Percentiles rank a stretch among this genome's conserved stretches.
phyloP scores from a whole-genome alignment of 1,139 yeast genomes.

The Pichia sp. region DNA sequence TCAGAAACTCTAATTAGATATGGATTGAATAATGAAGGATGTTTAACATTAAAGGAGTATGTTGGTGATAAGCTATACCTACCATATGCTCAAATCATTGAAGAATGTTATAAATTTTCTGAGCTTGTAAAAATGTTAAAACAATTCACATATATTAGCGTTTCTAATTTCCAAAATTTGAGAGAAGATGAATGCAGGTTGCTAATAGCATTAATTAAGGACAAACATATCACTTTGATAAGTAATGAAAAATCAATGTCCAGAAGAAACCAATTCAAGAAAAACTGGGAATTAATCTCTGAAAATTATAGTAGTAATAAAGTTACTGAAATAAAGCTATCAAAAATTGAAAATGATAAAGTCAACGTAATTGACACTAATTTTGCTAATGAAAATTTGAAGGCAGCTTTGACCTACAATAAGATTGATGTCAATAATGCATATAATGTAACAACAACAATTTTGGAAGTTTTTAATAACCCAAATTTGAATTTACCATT shows the following conservation, averaged over 20 bases:
- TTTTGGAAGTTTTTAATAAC: conserved; percentile 4
- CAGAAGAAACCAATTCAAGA: conserved; percentile 1
- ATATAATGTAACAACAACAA: not conserved
- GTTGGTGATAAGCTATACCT: conserved; percentile 5
- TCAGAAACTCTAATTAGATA: conserved; percentile 4
- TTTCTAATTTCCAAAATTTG: conserved; percentile 5
- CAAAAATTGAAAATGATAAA: not conserved
- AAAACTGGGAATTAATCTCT: conserved; percentile 2
- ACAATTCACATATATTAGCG: not conserved
- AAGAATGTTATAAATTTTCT: not conserved
- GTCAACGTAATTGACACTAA: not conserved
- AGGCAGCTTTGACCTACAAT: not conserved
- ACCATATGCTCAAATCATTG: conserved; percentile 3
- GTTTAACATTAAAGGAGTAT: not conserved
- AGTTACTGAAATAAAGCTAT: not conserved
- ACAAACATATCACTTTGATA: conserved; percentile 3
- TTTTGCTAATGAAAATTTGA: not conserved
- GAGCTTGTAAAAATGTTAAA: not conserved
- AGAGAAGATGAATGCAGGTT: conserved; percentile 4
- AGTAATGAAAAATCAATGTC: not conserved
- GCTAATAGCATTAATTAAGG: not conserved
- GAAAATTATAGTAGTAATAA: not conserved
- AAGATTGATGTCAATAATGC: not conserved
- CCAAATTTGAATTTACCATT: not conserved
- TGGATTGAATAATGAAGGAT: conserved; percentile 2